Percentiles rank a stretch among this genome's conserved stretches.
phyloP scores from a whole-genome alignment of 225 moss, liverwort and hornwort species.

The Physcomitrium patens region DNA sequence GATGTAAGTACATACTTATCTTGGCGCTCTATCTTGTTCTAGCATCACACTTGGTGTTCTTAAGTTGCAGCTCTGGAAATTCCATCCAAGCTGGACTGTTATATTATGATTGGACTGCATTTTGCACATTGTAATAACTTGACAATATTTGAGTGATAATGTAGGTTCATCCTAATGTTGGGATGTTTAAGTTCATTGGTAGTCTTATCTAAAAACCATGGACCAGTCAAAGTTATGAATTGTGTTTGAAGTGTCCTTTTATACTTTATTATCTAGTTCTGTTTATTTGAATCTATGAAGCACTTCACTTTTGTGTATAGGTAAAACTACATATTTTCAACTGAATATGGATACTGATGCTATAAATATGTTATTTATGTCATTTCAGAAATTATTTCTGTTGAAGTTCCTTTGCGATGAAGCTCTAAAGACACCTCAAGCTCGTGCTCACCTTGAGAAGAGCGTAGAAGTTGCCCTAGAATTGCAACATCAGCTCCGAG shows the following conservation, averaged over 20 bases:
- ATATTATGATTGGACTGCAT: background rate
- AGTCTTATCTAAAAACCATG: background rate
- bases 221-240: background rate
- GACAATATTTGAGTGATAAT: background rate
- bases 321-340: conserved; percentile 13
- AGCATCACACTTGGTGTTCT: conserved; percentile 4
- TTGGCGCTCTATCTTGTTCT: conserved; percentile 6
- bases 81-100: conserved; percentile 13
- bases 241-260: conserved; percentile 4
- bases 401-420: conserved; percentile 88
- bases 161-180: background rate
- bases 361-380: conserved; percentile 17
- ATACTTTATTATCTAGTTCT: conserved; percentile 12
- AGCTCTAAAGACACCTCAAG: conserved; percentile 81
- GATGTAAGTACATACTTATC: conserved; percentile 59
- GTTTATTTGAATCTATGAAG: conserved; percentile 1
- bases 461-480: conserved; percentile 68
- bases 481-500: conserved; percentile 75
- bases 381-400: conserved; percentile 69
- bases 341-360: conserved; percentile 25
- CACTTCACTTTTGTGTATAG: conserved; percentile 21
- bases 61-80: conserved; percentile 17
- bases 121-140: conserved; percentile 21
- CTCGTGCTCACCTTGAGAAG: conserved; percentile 81
- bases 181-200: conserved; percentile 4